A percentile compares a stretch with the other conserved stretches of the same genome.
Evolutionary conservation across 2,329 filamentous ascomycete genomes (phyloP).

Genomic region (Aspergillus sclerotialis): DNA sequence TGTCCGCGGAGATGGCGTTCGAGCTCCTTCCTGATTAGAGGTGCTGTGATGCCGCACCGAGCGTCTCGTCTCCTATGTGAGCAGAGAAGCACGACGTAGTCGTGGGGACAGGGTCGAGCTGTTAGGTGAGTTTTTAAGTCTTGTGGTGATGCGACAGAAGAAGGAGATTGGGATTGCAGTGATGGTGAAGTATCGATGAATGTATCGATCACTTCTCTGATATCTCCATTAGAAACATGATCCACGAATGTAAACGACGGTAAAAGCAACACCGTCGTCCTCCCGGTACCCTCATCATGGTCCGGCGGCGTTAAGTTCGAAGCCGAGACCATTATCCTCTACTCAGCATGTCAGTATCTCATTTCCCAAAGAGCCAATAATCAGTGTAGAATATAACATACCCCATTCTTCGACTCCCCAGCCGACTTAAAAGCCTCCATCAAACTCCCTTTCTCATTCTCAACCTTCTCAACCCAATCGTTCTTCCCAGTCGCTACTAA

Average conservation of each 20-base stretch:
- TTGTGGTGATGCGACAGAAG: too few relatives aligned
- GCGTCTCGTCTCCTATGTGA: constrained; percentile 84
- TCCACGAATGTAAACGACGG: constrained; percentile 75
- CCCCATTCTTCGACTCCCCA: constrained; percentile 59
- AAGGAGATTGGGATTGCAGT: too few relatives aligned
- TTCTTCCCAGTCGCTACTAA: constrained; percentile 32
- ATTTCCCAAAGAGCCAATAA: not conserved
- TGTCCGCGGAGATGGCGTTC: constrained; percentile 75
- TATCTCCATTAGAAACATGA: constrained; percentile 60
- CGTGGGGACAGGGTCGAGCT: constrained; percentile 64
- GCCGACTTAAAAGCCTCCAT: constrained; percentile 45
- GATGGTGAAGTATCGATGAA: constrained; percentile 56
- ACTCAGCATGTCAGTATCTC: not conserved
- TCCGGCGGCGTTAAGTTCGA: constrained; percentile 21
- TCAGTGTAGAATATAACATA: too few relatives aligned
- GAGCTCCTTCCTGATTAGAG: constrained; percentile 70
- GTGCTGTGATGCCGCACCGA: constrained; percentile 83
- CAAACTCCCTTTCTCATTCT: constrained; percentile 40
- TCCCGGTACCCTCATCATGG: constrained; percentile 17
- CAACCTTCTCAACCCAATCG: constrained; percentile 31
- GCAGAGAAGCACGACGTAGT: constrained; percentile 78
- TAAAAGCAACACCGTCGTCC: constrained; percentile 70
- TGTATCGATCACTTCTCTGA: constrained; percentile 59
- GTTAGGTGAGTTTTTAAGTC: constrained; percentile 48
- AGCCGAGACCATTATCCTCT: constrained; percentile 31